These are phyloP conservation scores for Podospora pseudocomata DNA, from an alignment of 495 filamentous ascomycete species.

Conservation along the genomic window DNA sequence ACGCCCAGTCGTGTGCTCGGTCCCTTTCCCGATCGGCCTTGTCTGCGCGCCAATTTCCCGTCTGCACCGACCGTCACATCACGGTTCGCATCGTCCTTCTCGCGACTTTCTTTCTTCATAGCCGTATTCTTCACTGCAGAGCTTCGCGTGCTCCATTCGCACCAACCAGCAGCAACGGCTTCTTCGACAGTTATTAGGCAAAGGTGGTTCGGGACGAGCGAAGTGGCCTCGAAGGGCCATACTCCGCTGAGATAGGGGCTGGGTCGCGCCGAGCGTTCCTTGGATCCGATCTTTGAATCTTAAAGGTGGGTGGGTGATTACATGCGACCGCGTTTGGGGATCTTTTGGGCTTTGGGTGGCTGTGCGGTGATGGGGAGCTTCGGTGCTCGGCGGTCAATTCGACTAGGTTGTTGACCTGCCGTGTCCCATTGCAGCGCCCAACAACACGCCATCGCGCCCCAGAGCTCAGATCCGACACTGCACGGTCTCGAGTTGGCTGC, in stretches of 20 bases:
- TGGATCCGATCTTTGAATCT: conserved; percentile 15
- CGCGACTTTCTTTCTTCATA: conserved; percentile 13
- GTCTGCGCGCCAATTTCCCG: conserved; percentile 32
- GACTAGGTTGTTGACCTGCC: not conserved
- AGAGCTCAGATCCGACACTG: not conserved
- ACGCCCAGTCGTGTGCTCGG: conserved; percentile 27
- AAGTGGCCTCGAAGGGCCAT: conserved; percentile 23
- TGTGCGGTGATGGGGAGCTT: not conserved
- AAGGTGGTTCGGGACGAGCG: conserved; percentile 19
- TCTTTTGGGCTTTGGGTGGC: not conserved
- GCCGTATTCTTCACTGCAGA: not conserved
- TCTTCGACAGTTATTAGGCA: conserved; percentile 6
- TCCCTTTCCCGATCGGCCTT: conserved; percentile 24
- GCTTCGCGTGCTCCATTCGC: conserved; percentile 14
- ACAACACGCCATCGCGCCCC: not conserved
- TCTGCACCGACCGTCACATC: conserved; percentile 22
- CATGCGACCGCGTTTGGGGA: not conserved
- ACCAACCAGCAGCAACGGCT: conserved; percentile 7
- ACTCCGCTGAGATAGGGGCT: conserved; percentile 28
- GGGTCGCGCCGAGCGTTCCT: conserved; percentile 18
- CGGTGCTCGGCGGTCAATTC: no score
- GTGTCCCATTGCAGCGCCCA: not conserved
- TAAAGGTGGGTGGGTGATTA: conserved; percentile 21
- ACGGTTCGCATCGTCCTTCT: conserved; percentile 16
- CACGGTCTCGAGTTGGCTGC: not conserved